Conservation (phyloP, 2,329 filamentous ascomycete species). For the Sporothrix phasma region DNA sequence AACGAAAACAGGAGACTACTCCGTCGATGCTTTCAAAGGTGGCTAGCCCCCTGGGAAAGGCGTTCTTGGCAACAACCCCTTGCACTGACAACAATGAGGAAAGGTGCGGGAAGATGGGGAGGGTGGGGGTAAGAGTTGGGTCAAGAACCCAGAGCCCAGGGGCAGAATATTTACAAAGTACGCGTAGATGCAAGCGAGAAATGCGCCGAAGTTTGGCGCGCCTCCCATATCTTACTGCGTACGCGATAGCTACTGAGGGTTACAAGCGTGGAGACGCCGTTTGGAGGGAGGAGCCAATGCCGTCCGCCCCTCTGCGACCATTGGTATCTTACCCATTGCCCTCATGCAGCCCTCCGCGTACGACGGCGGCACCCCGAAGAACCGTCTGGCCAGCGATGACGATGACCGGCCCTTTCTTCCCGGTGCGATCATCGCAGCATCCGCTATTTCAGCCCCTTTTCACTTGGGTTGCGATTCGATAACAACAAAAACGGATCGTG, state of each 20-base stretch:
- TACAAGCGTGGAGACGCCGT: not conserved
- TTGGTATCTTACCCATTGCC: no score
- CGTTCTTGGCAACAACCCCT: not conserved
- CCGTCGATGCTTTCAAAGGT: no score
- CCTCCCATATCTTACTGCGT: not conserved
- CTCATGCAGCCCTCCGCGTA: not conserved
- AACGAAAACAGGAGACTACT: not conserved
- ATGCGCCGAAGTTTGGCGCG: not conserved
- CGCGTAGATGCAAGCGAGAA: not conserved
- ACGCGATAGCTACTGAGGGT: not conserved
- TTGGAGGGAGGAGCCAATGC: not conserved
- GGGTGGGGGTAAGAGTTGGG: not conserved
- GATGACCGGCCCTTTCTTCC: not conserved
- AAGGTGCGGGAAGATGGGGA: not conserved
- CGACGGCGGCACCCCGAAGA: no score
- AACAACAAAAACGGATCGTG: no score
- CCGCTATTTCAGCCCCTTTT: not conserved
- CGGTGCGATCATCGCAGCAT: not conserved
- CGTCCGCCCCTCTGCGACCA: no score
- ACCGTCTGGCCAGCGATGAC: not conserved
- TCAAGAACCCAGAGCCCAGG: not conserved
- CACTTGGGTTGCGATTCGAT: not conserved
- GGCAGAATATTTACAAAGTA: no score
- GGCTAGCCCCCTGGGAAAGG: no score
- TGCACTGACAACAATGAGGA: not conserved